phyloP scores from a whole-genome alignment of 768 basidiomycete genomes.

The Tulasnella sp. region DNA sequence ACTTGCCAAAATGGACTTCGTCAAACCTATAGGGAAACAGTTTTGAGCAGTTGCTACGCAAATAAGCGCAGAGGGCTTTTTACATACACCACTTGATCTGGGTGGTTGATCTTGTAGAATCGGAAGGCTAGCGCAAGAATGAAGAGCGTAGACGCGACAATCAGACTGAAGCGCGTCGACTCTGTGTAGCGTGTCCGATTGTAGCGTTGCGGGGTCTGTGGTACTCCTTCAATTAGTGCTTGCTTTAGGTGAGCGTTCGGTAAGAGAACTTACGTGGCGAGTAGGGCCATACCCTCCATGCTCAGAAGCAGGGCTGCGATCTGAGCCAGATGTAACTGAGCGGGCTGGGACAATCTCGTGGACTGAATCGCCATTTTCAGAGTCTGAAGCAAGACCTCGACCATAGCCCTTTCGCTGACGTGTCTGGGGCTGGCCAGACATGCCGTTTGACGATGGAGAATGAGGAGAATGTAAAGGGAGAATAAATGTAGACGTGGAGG shows the following conservation, averaged over 20 bases:
- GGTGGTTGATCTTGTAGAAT: constrained; percentile 90
- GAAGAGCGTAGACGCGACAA: constrained; percentile 31
- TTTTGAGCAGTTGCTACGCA: not conserved
- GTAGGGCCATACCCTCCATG: not conserved
- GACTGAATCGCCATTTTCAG: constrained; percentile 1
- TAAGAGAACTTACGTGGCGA: not conserved
- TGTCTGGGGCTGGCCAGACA: constrained; percentile 9
- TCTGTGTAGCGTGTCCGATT: constrained; percentile 7
- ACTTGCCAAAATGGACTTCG: constrained; percentile 98
- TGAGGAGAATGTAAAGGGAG: not conserved
- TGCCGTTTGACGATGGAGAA: not conserved
- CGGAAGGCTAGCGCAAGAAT: constrained; percentile 70
- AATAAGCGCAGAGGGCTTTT: not conserved
- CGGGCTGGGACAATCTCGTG: not conserved
- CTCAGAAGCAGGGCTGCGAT: not conserved
- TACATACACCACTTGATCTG: constrained; percentile 87
- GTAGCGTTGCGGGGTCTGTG: not conserved
- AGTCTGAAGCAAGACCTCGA: constrained; percentile 2
- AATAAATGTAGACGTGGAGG: constrained; percentile 12
- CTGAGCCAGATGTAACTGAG: not conserved
- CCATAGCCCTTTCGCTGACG: constrained; percentile 13
- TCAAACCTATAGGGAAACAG: constrained; percentile 57
- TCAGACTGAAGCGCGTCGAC: not conserved
- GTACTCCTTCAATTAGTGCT: not conserved
- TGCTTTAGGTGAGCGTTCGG: too few species aligned